These are phyloP conservation scores for Rhizopus arrhizus DNA, from an alignment of 371 early-diverging fungal species.

Conservation along the genomic window DNA sequence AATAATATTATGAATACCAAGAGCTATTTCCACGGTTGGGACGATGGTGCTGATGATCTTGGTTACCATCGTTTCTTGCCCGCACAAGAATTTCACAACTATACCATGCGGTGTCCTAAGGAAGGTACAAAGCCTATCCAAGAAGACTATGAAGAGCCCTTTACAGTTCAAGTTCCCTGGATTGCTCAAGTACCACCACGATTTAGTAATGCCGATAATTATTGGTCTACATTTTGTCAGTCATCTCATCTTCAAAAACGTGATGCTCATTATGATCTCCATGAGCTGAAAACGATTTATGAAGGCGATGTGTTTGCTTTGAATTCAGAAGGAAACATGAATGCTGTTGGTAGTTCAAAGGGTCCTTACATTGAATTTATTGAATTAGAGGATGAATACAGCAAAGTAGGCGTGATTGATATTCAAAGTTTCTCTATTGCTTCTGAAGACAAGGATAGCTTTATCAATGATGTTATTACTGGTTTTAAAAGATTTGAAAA, in stretches of 20 bases:
- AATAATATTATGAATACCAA: slow-evolving; percentile 59
- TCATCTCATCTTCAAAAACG: slow-evolving; percentile 34
- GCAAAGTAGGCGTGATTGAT: slow-evolving; percentile 52
- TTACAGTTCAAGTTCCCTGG: slow-evolving; percentile 56
- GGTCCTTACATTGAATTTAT: slow-evolving; percentile 47
- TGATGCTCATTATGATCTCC: slow-evolving; percentile 27
- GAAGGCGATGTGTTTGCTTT: slow-evolving; percentile 42
- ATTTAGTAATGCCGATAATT: slow-evolving; percentile 39
- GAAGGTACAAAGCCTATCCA: slow-evolving; percentile 40
- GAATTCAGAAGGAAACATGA: slow-evolving; percentile 20
- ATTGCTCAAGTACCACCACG: slow-evolving; percentile 46
- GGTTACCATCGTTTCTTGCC: slow-evolving; percentile 59
- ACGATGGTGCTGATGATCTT: slow-evolving; percentile 58
- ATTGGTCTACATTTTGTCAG: slow-evolving; percentile 49
- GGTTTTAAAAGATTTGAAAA: slow-evolving; percentile 44
- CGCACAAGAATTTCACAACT: slow-evolving; percentile 50
- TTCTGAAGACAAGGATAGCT: slow-evolving; percentile 37
- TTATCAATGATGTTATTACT: slow-evolving; percentile 36
- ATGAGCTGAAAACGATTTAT: slow-evolving; percentile 40
- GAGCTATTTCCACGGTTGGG: slow-evolving; percentile 59
- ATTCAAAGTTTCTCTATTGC: slow-evolving; percentile 53
- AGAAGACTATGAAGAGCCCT: slow-evolving; percentile 48
- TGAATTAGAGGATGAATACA: slow-evolving; percentile 26
- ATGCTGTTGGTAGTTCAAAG: slow-evolving; percentile 26
- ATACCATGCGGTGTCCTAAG: slow-evolving; percentile 50